phyloP scores from a whole-genome alignment of 2,329 filamentous ascomycete species.

The Dactylonectria estremocensis region DNA sequence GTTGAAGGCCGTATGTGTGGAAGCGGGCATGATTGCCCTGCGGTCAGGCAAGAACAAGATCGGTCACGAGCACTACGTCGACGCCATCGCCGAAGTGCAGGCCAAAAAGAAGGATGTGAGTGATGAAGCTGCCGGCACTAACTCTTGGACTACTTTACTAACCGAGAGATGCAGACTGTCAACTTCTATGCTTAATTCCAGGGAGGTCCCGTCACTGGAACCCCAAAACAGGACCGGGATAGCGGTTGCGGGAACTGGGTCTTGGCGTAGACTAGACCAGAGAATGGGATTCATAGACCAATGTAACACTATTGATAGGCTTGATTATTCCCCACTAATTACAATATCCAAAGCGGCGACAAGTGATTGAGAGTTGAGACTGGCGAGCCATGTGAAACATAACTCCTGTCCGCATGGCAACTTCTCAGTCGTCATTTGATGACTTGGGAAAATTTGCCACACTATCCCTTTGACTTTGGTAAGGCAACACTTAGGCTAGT shows the following conservation, averaged over 20 bases:
- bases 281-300: slow-evolving; percentile 44
- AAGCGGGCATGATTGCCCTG: slow-evolving; percentile 98
- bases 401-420: neutral
- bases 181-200: slow-evolving; percentile 67
- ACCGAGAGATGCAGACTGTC: slow-evolving; percentile 62
- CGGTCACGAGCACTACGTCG: slow-evolving; percentile 97
- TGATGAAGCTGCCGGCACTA: slow-evolving; percentile 35
- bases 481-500: no score
- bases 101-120: slow-evolving; percentile 92
- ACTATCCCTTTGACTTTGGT: no score
- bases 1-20: slow-evolving; percentile 98
- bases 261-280: slow-evolving; percentile 39
- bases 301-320: slow-evolving; percentile 46
- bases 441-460: no score
- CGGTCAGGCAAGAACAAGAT: slow-evolving; percentile 96
- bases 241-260: slow-evolving; percentile 24
- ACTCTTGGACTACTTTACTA: slow-evolving; percentile 26
- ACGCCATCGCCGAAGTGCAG: slow-evolving; percentile 97
- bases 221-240: slow-evolving; percentile 17
- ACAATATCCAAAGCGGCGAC: neutral
- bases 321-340: slow-evolving; percentile 14
- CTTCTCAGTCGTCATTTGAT: no score
- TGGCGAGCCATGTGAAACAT: neutral
- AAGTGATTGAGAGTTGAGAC: neutral
- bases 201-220: slow-evolving; percentile 7